Evolutionary conservation across 257 asterid genomes (phyloP).

Genomic region (Solanum okadae): DNA sequence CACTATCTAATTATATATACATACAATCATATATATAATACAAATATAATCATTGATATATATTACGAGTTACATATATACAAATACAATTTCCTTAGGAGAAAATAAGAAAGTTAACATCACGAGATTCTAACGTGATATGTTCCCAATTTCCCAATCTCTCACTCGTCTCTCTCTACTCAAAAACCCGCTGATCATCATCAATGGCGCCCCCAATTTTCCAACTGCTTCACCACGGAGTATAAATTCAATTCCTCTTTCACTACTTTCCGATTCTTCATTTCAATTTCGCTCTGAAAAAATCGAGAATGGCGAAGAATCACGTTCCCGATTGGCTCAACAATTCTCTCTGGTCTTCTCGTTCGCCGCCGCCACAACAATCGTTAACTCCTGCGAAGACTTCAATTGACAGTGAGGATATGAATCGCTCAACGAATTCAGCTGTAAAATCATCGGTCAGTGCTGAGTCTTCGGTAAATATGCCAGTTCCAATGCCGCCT

Average conservation of each 20-base stretch:
- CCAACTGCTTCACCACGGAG: neutral
- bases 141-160: neutral
- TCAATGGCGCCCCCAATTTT: neutral
- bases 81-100: too few relatives aligned
- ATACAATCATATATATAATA: too few relatives aligned
- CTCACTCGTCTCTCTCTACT: neutral
- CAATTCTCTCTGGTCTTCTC: slow-evolving; percentile 66
- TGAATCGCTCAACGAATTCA: neutral
- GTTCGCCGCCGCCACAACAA: neutral
- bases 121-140: neutral
- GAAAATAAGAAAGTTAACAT: too few relatives aligned
- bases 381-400: neutral
- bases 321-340: slow-evolving; percentile 75
- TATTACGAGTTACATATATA: too few relatives aligned
- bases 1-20: too few relatives aligned
- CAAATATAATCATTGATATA: too few relatives aligned
- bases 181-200: neutral
- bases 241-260: neutral
- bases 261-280: neutral
- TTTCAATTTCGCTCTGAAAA: neutral
- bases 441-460: neutral
- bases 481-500: slow-evolving; percentile 6
- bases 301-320: neutral
- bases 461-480: neutral
- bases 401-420: neutral